Base-by-base conservation (phyloP, 805 yeast species). In the Candida lessepsii region DNA sequence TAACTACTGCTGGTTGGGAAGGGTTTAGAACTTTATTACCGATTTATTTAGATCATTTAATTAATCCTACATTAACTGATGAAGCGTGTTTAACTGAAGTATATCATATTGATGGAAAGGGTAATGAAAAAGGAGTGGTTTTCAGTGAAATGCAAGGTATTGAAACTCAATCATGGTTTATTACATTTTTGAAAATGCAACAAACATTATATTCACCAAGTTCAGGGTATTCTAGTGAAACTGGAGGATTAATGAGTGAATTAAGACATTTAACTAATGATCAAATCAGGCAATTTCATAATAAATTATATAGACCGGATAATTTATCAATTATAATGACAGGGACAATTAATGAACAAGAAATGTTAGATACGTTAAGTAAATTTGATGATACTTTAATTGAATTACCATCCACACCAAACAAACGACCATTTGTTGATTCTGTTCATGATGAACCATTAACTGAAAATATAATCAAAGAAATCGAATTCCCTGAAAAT, bases 91-190 rank as follows among this genome's bases (percentile, higher is more conserved):
- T 83, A 39, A 93, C 99, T 1, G 99, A 93, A 58, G 98, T 93
- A 7, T 87, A 87, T 58, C 98, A 93, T 58, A 77, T 93, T 33
- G 98, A 93, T 58, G 96, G 95, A 2, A 74, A 78, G 7, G 96
- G 86, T 23, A 80, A 83, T 48, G 99, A 93, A 51, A 88, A 88
- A 58, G 99, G 99, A 51, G 99, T 93, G 21, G 98, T 93, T 3
- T 93, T 85, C 58, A 83, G 95, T 39, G 99, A 93, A 64, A 93
- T 93, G 98, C 96, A 87, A 56, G 97, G 89, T 19, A 81, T 85
- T 41, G 96, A 89, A 60, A 78, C 78, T 52, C 86, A 83, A 47
- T 75, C 90, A 11, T 81, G 81, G 78, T 84, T 83, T 48, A 64
- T 82, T 9, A 57, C 83, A 2, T 76, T 72, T 49, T 66, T 85